These are phyloP conservation scores for Ceriops decandra DNA, from an alignment of 345 rosid species.

Conservation along the genomic window DNA sequence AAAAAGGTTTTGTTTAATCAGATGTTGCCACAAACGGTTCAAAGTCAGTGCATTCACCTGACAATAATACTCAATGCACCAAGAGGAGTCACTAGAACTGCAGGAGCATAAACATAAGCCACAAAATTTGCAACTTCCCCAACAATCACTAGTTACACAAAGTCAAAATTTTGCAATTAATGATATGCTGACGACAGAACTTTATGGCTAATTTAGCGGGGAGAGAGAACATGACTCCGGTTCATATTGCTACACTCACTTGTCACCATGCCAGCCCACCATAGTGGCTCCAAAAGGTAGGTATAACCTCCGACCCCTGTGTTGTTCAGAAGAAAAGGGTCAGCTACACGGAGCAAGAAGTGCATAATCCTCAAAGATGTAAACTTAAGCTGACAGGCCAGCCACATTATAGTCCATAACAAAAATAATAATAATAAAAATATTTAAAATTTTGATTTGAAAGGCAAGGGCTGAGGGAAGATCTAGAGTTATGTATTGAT, in stretches of 20 bases:
- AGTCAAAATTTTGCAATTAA: constrained; percentile 10
- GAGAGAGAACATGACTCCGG: background rate
- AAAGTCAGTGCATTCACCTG: constrained; percentile 41
- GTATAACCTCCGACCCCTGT: constrained; percentile 86
- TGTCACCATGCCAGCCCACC: constrained; percentile 94
- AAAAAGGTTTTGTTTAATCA: background rate
- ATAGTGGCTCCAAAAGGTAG: constrained; percentile 84
- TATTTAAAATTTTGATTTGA: background rate
- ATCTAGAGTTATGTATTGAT: background rate
- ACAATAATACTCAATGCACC: constrained; percentile 87
- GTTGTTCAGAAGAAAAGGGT: constrained; percentile 16
- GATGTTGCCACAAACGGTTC: constrained; percentile 3
- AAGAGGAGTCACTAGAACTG: constrained; percentile 86
- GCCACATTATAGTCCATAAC: background rate
- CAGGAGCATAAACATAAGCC: constrained; percentile 92
- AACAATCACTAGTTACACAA: constrained; percentile 52
- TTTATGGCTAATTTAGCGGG: background rate
- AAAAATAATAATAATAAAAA: background rate
- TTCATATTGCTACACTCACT: constrained; percentile 40
- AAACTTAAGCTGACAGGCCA: background rate
- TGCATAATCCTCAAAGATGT: background rate
- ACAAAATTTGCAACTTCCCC: constrained; percentile 93
- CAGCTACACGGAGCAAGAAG: constrained; percentile 7
- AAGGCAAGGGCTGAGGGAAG: background rate
- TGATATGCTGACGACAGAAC: background rate